A percentile compares a stretch with the other conserved stretches of the same genome.
phyloP scores from a whole-genome alignment of 306 rosid genomes.

The cucumber (Cucumis sativus) region DNA sequence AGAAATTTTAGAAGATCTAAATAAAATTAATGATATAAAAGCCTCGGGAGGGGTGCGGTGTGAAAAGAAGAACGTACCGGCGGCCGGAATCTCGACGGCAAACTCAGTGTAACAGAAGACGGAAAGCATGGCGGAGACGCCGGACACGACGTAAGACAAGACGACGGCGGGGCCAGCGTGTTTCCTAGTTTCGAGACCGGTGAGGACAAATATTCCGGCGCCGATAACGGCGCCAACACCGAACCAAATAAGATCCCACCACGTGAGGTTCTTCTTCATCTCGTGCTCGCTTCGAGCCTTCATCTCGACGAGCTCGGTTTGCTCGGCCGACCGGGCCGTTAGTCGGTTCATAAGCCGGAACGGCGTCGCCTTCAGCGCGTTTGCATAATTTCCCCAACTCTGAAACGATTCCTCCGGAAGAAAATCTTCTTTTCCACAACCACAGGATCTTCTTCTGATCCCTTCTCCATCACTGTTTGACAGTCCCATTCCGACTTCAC shows the following conservation, averaged over 20 bases:
- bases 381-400: slow-evolving; percentile 43
- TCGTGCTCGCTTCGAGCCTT: slow-evolving; percentile 48
- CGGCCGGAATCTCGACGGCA: slow-evolving; percentile 80
- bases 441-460: slow-evolving; percentile 32
- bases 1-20: background rate
- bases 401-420: slow-evolving; percentile 77
- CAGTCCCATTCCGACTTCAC: slow-evolving; percentile 24
- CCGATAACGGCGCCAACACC: slow-evolving; percentile 78
- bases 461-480: slow-evolving; percentile 3
- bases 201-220: slow-evolving; percentile 72
- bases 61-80: slow-evolving; percentile 26
- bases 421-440: slow-evolving; percentile 34
- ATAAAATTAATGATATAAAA: background rate
- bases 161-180: slow-evolving; percentile 72
- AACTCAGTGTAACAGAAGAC: slow-evolving; percentile 93
- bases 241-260: slow-evolving; percentile 97
- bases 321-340: slow-evolving; percentile 39
- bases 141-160: slow-evolving; percentile 58
- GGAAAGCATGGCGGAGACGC: slow-evolving; percentile 77
- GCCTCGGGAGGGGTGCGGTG: background rate
- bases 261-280: slow-evolving; percentile 73
- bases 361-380: slow-evolving; percentile 43
- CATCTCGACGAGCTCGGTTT: slow-evolving; percentile 48
- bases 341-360: slow-evolving; percentile 36
- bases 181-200: slow-evolving; percentile 40